Conservation (phyloP, 208 protist genomes). For the Trypanosoma scelopori region DNA sequence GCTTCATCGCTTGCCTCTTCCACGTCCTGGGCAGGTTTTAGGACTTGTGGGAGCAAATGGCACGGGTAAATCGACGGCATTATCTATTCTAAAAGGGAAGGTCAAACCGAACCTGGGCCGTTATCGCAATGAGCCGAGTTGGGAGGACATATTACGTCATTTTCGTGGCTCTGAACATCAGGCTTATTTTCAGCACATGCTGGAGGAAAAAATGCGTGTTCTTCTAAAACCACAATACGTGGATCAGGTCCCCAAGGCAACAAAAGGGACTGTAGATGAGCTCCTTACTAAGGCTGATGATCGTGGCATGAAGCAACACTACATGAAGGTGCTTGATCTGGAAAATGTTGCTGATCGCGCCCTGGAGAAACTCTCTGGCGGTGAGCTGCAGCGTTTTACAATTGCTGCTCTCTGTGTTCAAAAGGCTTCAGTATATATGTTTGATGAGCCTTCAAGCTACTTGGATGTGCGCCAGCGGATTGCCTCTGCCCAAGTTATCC, state of each 20-base stretch:
- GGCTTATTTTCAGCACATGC: slow-evolving; percentile 98
- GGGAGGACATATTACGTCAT: slow-evolving; percentile 98
- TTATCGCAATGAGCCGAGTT: slow-evolving; percentile 95
- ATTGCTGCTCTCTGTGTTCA: slow-evolving; percentile 94
- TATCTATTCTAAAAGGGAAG: slow-evolving; percentile 98
- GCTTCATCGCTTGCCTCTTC: slow-evolving; percentile 98
- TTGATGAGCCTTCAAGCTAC: slow-evolving; percentile 99
- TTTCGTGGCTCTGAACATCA: slow-evolving; percentile 99
- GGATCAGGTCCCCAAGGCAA: slow-evolving; percentile 97
- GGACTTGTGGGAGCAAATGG: slow-evolving; percentile 99
- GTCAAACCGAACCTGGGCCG: slow-evolving; percentile 99
- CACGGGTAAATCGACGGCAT: slow-evolving; percentile 99
- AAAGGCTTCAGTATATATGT: slow-evolving; percentile 98
- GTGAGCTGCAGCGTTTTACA: slow-evolving; percentile 99
- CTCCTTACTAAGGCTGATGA: slow-evolving; percentile 94
- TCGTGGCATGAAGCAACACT: slow-evolving; percentile 71
- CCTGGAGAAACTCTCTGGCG: slow-evolving; percentile 98
- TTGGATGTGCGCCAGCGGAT: slow-evolving; percentile 99
- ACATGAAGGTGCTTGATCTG: slow-evolving; percentile 94
- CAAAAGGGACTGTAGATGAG: slow-evolving; percentile 94
- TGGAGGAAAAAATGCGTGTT: slow-evolving; percentile 98
- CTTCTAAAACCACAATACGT: slow-evolving; percentile 99
- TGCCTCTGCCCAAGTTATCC: slow-evolving; percentile 97
- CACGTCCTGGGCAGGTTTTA: slow-evolving; percentile 98
- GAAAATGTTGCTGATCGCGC: slow-evolving; percentile 91